Evolutionary conservation across 2,329 filamentous ascomycete species (phyloP), one percentile per base, ranked within the genome.

Genomic region (Neurospora sp.): DNA sequence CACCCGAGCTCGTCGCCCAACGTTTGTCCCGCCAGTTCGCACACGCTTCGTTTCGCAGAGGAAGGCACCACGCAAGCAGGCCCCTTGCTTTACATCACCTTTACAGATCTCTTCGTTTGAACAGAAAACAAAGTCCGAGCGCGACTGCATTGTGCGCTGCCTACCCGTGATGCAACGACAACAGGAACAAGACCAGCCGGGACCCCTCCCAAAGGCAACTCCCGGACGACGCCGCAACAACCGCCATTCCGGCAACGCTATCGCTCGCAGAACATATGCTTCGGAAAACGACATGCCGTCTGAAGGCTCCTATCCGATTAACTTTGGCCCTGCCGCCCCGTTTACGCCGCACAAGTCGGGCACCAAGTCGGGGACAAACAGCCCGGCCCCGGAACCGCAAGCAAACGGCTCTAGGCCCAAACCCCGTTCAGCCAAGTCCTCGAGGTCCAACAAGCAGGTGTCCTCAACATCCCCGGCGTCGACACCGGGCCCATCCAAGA

Each of bases 241-340:
- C 71, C 77, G 79, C 73, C 77, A 82, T 73, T 77, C 75, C 73
- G 74, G 79, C 57, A 79, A 77, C 68, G 75, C 77, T 19, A 75
- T 82, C 17, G 79, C 79, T 11, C 83, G 83, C 71, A 88, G 85
- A 77, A 83, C 82, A n/a, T 88, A 88, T 74, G 86, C 84, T 33
- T 88, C 87, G 3, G 87, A 88, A 77, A 87, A 85, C 74, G 87
- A 88, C 74, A 78, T 80, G 73, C 78, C 76, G 65, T 78, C 72
- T 72, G 80, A 78, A 73, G 79, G 75, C 71, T 75, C 74, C 68
- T 77, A 76, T 73, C 79, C 74, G 76, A 81, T 72, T 75, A 82
- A 77, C 66, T 75, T 78, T 37, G 66, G 40, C 8, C 74, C 66
- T 11, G 36, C 37, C 12, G 76, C 74, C 40, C 81, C 81, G 38